Evolutionary conservation across 495 filamentous ascomycete species (phyloP).

Genomic region (Xylaria palmicola): DNA sequence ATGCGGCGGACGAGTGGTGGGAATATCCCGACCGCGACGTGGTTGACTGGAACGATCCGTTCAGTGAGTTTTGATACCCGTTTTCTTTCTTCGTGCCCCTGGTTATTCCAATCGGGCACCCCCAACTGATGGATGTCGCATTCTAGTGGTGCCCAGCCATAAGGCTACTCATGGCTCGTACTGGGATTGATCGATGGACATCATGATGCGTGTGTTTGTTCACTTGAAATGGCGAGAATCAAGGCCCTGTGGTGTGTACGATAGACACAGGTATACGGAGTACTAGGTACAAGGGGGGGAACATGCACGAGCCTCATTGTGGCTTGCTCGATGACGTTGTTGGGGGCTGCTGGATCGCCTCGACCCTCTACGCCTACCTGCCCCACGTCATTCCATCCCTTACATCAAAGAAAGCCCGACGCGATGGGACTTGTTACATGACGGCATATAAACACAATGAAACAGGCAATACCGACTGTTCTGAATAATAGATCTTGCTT

Average conservation of each 20-base stretch:
- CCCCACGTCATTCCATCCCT: constrained; percentile 3
- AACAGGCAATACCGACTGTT: background rate
- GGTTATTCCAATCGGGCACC: background rate
- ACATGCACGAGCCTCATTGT: no score
- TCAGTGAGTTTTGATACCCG: constrained; percentile 12
- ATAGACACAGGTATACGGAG: no score
- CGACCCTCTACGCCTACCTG: background rate
- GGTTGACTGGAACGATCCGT: constrained; percentile 23
- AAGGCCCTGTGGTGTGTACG: no score
- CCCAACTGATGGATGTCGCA: background rate
- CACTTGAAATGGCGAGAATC: no score
- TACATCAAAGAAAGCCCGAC: background rate
- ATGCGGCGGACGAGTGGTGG: background rate
- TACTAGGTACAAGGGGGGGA: no score
- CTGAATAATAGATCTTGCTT: background rate
- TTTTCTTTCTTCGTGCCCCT: background rate
- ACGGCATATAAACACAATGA: background rate
- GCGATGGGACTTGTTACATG: background rate
- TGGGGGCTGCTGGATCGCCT: background rate
- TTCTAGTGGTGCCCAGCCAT: background rate
- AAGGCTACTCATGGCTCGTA: constrained; percentile 16
- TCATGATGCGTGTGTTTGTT: no score
- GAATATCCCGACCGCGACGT: constrained; percentile 20
- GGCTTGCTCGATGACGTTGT: no score
- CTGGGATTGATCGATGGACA: constrained; percentile 8